Evolutionary conservation across 2,329 filamentous ascomycete species (phyloP).

Genomic region (Aspergillus jensenii): DNA sequence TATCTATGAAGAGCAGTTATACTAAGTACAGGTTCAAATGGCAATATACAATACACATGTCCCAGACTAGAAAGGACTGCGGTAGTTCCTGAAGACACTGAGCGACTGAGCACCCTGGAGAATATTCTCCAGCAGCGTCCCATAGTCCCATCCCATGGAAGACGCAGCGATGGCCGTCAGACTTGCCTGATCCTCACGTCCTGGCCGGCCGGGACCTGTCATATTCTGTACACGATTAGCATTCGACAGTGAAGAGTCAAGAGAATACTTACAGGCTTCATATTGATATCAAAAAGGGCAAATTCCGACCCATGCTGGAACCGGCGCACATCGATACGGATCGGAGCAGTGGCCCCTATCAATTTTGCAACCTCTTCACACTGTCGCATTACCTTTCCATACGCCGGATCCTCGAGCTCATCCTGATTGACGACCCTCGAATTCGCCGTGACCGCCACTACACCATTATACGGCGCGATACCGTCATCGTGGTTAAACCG

Average conservation of each 20-base stretch:
- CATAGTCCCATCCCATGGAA: slow-evolving; percentile 46
- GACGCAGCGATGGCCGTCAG: slow-evolving; percentile 46
- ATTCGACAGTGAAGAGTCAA: neutral
- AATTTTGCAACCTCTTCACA: slow-evolving; percentile 43
- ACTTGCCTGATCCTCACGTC: slow-evolving; percentile 50
- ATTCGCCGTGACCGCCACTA: slow-evolving; percentile 50
- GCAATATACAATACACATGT: no score
- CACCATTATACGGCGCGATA: slow-evolving; percentile 52
- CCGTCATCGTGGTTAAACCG: slow-evolving; percentile 51
- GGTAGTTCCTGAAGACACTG: slow-evolving; percentile 11
- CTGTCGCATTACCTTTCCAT: slow-evolving; percentile 34
- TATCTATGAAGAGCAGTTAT: no score
- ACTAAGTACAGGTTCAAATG: no score
- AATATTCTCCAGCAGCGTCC: slow-evolving; percentile 38
- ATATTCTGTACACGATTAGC: slow-evolving; percentile 37
- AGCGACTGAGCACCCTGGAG: slow-evolving; percentile 19
- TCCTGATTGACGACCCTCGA: slow-evolving; percentile 40
- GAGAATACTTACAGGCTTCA: slow-evolving; percentile 47
- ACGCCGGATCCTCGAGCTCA: slow-evolving; percentile 35
- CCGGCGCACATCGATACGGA: slow-evolving; percentile 50
- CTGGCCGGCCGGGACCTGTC: slow-evolving; percentile 50
- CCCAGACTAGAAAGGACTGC: slow-evolving; percentile 9
- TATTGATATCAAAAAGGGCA: slow-evolving; percentile 53
- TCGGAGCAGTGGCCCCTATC: slow-evolving; percentile 45
- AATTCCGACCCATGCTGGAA: slow-evolving; percentile 38